Evolutionary conservation across 2,329 filamentous ascomycete species (phyloP).

Genomic region (Neobulgaria alba): DNA sequence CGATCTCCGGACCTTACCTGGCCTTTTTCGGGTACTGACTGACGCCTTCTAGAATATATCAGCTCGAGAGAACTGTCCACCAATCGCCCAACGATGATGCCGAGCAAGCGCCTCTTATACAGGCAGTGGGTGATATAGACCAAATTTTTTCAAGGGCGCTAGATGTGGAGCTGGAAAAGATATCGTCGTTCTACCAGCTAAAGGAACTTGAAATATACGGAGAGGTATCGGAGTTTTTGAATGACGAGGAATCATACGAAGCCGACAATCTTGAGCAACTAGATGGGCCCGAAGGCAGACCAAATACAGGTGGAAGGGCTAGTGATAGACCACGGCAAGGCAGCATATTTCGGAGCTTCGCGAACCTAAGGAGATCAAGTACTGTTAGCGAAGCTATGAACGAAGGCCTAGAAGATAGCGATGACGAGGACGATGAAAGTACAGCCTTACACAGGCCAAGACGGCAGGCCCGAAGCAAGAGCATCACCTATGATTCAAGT

Average conservation of each 20-base stretch:
- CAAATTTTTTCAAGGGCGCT: constrained; percentile 72
- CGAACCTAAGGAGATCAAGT: constrained; percentile 37
- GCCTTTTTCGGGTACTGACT: constrained; percentile 3
- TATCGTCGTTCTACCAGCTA: constrained; percentile 78
- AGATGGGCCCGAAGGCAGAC: constrained; percentile 31
- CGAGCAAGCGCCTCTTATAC: constrained; percentile 78
- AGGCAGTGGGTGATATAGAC: constrained; percentile 62
- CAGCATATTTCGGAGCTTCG: constrained; percentile 44
- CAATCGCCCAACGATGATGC: constrained; percentile 56
- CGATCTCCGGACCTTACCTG: neutral
- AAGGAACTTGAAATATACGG: constrained; percentile 84
- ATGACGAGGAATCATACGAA: constrained; percentile 61
- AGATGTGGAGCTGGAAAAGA: constrained; percentile 87
- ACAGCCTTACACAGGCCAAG: constrained; percentile 34
- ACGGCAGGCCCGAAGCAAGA: constrained; percentile 26
- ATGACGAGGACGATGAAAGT: constrained; percentile 56
- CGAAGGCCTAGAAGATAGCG: constrained; percentile 52
- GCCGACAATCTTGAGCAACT: constrained; percentile 28
- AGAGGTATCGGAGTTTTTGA: constrained; percentile 69
- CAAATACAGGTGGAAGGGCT: constrained; percentile 35
- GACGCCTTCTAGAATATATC: constrained; percentile 63
- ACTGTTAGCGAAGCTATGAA: constrained; percentile 40
- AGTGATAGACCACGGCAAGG: constrained; percentile 34
- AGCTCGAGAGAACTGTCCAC: constrained; percentile 78
- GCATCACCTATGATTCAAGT: constrained; percentile 18